phyloP scores from a whole-genome alignment of 805 yeast species.

The Schwanniomyces vanrijiae region DNA sequence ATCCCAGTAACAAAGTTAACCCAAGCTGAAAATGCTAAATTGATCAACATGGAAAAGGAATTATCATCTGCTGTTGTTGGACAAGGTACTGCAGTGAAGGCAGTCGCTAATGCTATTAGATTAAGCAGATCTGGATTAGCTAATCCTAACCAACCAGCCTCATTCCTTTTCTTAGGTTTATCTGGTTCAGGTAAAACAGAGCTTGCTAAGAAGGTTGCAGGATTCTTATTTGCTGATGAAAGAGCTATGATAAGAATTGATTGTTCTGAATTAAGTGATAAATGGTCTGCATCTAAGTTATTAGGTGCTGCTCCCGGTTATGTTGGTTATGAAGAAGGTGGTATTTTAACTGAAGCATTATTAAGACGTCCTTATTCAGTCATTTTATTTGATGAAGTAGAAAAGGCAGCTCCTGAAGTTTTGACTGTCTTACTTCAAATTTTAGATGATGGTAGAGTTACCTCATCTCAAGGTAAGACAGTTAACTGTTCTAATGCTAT shows the following conservation, averaged over 20 bases:
- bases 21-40: conserved; percentile 91
- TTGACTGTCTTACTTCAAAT: conserved; percentile 87
- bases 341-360: conserved; percentile 89
- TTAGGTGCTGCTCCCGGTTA: conserved; percentile 96
- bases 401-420: conserved; percentile 98
- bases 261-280: conserved; percentile 94
- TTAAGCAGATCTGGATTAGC: conserved; percentile 91
- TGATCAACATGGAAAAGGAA: conserved; percentile 91
- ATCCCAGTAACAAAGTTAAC: conserved; percentile 93
- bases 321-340: conserved; percentile 97
- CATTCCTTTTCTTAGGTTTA: conserved; percentile 90
- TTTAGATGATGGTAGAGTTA: conserved; percentile 94
- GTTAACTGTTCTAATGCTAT: conserved; percentile 91
- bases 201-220: conserved; percentile 94
- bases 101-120: conserved; percentile 93
- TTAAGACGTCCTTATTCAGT: conserved; percentile 93
- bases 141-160: conserved; percentile 95
- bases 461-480: conserved; percentile 91
- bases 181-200: conserved; percentile 99
- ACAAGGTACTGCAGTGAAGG: conserved; percentile 92
- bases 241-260: conserved; percentile 96
- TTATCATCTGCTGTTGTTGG: conserved; percentile 87
- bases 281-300: conserved; percentile 91
- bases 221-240: conserved; percentile 93
- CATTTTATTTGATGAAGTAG: conserved; percentile 95